These are phyloP conservation scores for Boehmeria nivea DNA, from an alignment of 306 rosid species.

Conservation along the genomic window DNA sequence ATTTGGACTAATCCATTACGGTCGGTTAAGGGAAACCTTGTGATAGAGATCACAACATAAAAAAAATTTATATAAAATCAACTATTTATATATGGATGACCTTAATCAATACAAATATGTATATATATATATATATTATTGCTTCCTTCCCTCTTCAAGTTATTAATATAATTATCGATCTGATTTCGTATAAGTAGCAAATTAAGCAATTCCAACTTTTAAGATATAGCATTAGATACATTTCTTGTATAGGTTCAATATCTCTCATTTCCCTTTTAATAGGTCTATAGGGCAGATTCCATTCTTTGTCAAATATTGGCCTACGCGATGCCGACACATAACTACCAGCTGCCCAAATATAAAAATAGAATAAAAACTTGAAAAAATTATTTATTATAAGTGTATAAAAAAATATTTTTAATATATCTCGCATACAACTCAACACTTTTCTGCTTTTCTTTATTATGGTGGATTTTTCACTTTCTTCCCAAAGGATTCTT, in stretches of 20 bases:
- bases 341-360: slow-evolving; percentile 21
- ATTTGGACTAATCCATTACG: too few species aligned
- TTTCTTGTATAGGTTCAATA: slow-evolving; percentile 4
- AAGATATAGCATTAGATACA: not conserved
- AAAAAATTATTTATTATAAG: too few species aligned
- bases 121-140: too few species aligned
- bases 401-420: not conserved
- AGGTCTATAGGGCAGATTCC: slow-evolving; percentile 26
- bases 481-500: slow-evolving; percentile 13
- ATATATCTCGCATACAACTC: not conserved
- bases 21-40: too few species aligned
- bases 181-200: not conserved
- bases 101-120: too few species aligned
- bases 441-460: too few species aligned
- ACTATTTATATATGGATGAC: too few species aligned
- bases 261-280: not conserved
- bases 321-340: slow-evolving; percentile 24
- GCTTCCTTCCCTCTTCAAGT: too few species aligned
- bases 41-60: too few species aligned
- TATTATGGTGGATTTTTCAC: not conserved
- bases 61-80: too few species aligned
- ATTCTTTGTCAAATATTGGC: slow-evolving; percentile 19
- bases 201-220: not conserved
- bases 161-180: not conserved
- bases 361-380: not conserved